Evolutionary conservation across 2,329 filamentous ascomycete species (phyloP).

Genomic region (Lachnellula arida): DNA sequence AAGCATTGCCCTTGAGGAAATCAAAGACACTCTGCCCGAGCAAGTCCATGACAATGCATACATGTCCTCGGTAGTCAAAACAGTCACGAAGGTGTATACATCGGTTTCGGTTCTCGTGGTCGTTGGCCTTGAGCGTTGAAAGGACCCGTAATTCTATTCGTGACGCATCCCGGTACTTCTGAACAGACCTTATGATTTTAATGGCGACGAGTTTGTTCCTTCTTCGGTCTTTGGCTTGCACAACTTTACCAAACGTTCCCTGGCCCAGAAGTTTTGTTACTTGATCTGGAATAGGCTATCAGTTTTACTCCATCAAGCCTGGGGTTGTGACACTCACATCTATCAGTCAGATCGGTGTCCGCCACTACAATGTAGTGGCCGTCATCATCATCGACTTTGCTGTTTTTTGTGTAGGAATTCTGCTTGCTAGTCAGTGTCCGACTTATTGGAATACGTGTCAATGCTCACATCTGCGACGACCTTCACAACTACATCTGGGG

Average conservation of each 20-base stretch:
- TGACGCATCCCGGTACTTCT: slow-evolving; percentile 95
- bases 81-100: slow-evolving; percentile 96
- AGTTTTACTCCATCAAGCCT: slow-evolving; percentile 11
- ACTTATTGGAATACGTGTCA: background rate
- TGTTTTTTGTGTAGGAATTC: slow-evolving; percentile 46
- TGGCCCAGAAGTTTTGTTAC: slow-evolving; percentile 88
- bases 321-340: slow-evolving; percentile 61
- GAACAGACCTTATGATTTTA: slow-evolving; percentile 97
- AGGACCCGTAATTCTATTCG: slow-evolving; percentile 91
- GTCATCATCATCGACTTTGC: slow-evolving; percentile 91
- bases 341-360: slow-evolving; percentile 77
- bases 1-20: slow-evolving; percentile 91
- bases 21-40: slow-evolving; percentile 97
- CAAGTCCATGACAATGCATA: slow-evolving; percentile 75
- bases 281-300: slow-evolving; percentile 56
- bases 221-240: slow-evolving; percentile 80
- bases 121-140: slow-evolving; percentile 86
- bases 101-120: slow-evolving; percentile 85
- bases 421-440: slow-evolving; percentile 20
- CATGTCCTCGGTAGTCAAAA: slow-evolving; percentile 96
- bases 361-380: slow-evolving; percentile 94
- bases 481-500: slow-evolving; percentile 67
- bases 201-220: slow-evolving; percentile 78
- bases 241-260: slow-evolving; percentile 97
- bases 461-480: slow-evolving; percentile 58